phyloP scores from a whole-genome alignment of 1,139 yeast species.

The Lodderomyces oxycetoniae region DNA sequence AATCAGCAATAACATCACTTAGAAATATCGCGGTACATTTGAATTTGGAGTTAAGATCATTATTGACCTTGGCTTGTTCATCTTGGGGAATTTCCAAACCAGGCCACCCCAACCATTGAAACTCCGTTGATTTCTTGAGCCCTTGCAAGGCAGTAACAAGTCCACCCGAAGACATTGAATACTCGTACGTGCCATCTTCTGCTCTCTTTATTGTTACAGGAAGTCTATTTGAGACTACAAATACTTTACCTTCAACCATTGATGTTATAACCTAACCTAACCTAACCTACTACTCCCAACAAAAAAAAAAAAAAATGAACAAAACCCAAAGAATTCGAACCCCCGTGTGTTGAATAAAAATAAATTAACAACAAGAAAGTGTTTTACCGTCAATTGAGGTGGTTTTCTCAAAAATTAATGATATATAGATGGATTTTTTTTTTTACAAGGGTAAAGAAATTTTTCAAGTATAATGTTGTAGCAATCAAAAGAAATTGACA shows the following conservation, averaged over 20 bases:
- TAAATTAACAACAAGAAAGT: neutral
- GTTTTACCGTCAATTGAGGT: too few species aligned
- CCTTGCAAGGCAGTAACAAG: slow-evolving; percentile 95
- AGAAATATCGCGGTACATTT: slow-evolving; percentile 88
- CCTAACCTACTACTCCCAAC: neutral
- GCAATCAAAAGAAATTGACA: too few species aligned
- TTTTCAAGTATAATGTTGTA: too few species aligned
- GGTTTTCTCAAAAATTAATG: too few species aligned
- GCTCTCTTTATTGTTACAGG: slow-evolving; percentile 85
- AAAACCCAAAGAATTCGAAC: neutral
- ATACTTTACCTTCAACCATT: slow-evolving; percentile 59
- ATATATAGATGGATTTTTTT: too few species aligned
- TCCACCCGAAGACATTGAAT: slow-evolving; percentile 94
- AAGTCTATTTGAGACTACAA: slow-evolving; percentile 90
- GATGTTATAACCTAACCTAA: too few species aligned
- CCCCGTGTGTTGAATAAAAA: neutral
- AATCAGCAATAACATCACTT: slow-evolving; percentile 84
- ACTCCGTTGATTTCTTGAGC: slow-evolving; percentile 73
- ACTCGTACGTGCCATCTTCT: slow-evolving; percentile 57
- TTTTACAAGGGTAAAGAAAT: too few species aligned
- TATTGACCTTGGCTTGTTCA: slow-evolving; percentile 65
- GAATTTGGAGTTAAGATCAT: slow-evolving; percentile 70
- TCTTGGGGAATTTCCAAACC: slow-evolving; percentile 77
- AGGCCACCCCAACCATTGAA: slow-evolving; percentile 99
- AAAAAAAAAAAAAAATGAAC: too few species aligned